Evolutionary conservation across 1,139 yeast species (phyloP).

Genomic region (Zygoascus hellenicus): DNA sequence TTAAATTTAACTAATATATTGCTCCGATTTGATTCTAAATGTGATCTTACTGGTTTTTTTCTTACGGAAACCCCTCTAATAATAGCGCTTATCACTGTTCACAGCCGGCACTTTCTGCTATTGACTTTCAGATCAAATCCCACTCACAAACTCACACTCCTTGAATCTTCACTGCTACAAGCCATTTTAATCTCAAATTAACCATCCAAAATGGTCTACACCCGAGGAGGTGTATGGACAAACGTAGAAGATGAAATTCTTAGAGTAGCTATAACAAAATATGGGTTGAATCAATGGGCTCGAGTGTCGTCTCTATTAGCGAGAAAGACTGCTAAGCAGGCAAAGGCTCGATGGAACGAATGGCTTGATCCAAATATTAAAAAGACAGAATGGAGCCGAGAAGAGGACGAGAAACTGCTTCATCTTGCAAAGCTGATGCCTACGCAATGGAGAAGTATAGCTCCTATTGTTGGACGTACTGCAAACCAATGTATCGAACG

Average conservation of each 20-base stretch:
- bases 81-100: no score
- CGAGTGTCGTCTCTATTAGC: constrained; percentile 83
- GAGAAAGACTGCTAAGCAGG: constrained; percentile 84
- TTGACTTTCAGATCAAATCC: no score
- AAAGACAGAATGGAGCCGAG: constrained; percentile 61
- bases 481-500: constrained; percentile 87
- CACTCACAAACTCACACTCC: no score
- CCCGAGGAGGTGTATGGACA: constrained; percentile 78
- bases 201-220: constrained; percentile 1
- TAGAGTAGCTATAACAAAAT: constrained; percentile 86
- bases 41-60: no score
- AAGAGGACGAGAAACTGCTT: constrained; percentile 71
- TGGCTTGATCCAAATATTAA: constrained; percentile 72
- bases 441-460: constrained; percentile 91
- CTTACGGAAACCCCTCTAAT: no score
- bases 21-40: no score
- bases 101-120: no score
- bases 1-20: no score
- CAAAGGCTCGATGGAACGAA: constrained; percentile 90
- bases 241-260: constrained; percentile 85
- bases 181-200: no score
- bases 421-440: constrained; percentile 68
- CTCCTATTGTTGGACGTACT: constrained; percentile 74
- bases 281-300: constrained; percentile 93
- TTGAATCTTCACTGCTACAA: no score